Evolutionary conservation across 164 flowering plant genomes (phyloP).

Genomic region (Piper betle): DNA sequence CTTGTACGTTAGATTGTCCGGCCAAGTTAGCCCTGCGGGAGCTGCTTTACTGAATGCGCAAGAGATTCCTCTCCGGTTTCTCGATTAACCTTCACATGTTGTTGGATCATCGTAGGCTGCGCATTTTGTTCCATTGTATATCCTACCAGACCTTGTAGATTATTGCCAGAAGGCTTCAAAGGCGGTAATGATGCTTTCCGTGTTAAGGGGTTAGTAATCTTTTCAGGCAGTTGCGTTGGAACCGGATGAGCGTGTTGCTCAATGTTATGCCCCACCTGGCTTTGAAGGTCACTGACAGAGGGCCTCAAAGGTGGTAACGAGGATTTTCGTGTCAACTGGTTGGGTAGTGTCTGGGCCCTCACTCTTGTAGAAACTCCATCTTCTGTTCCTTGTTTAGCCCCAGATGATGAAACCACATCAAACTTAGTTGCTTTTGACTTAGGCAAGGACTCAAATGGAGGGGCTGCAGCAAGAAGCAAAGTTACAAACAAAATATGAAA

Average conservation of each 20-base stretch:
- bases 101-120: too few species aligned
- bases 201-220: background rate
- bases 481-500: background rate
- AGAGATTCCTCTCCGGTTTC: background rate
- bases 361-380: conserved; percentile 43
- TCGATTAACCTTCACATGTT: background rate
- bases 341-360: conserved; percentile 52
- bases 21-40: background rate
- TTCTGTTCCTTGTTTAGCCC: conserved; percentile 34
- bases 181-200: too few species aligned
- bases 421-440: conserved; percentile 48
- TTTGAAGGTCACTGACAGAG: conserved; percentile 24
- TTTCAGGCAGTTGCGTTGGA: conserved; percentile 22
- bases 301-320: conserved; percentile 47
- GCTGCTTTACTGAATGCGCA: background rate
- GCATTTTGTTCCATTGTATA: too few species aligned
- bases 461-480: conserved; percentile 34
- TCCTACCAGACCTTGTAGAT: too few species aligned
- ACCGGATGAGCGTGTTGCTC: conserved; percentile 19
- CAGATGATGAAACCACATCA: conserved; percentile 50
- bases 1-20: too few species aligned
- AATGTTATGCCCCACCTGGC: conserved; percentile 7
- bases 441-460: conserved; percentile 46
- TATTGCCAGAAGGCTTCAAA: too few species aligned
- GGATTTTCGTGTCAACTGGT: conserved; percentile 34